Conservation (phyloP, 306 rosid genomes). For the Luffa aegyptiaca region DNA sequence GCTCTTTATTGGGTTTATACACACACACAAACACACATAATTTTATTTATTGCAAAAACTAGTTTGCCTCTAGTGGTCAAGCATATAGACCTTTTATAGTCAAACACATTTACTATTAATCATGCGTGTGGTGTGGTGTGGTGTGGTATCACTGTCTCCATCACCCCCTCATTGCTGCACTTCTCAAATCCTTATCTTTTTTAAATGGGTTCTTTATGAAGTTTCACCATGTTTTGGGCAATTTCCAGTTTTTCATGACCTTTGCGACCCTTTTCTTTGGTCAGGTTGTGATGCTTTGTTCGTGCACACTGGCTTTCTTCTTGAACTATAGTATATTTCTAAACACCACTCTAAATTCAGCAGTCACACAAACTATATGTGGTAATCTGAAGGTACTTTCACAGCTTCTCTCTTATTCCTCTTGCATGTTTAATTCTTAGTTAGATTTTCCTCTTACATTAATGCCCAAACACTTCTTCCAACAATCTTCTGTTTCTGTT, state of each 20-base stretch:
- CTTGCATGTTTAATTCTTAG: background rate
- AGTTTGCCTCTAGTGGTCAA: background rate
- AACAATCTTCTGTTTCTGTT: background rate
- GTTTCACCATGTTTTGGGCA: background rate
- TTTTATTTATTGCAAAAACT: background rate
- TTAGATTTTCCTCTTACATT: background rate
- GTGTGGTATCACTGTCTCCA: background rate
- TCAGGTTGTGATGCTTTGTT: conserved; percentile 74
- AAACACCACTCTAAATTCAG: conserved; percentile 91
- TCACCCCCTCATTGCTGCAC: background rate
- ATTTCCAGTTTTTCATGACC: background rate
- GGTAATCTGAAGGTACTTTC: conserved; percentile 84
- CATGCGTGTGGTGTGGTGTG: background rate
- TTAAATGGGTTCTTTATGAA: background rate
- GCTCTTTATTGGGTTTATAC: background rate
- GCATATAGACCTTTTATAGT: background rate
- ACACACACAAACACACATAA: background rate
- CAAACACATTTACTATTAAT: background rate
- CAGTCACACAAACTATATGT: conserved; percentile 84
- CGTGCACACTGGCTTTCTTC: conserved; percentile 85
- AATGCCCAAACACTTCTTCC: background rate
- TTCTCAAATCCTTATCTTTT: background rate
- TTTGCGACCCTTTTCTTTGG: background rate
- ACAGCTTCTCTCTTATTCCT: conserved; percentile 2
- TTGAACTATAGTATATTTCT: conserved; percentile 85